Base-by-base conservation (phyloP, 164 flowering plant species). In the Hamamelis virginiana region DNA sequence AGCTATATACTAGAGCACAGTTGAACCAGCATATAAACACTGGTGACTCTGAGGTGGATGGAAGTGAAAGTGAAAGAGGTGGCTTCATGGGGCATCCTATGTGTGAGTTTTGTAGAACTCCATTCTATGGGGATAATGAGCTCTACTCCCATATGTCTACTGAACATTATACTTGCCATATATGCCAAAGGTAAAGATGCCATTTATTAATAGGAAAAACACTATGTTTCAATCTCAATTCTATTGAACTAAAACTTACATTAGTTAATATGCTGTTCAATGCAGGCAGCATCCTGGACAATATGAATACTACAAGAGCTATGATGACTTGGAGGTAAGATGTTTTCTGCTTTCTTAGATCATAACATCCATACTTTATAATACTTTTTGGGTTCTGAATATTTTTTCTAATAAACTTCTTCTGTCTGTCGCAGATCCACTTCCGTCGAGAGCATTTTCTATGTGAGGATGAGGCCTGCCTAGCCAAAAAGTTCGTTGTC, bases 91-190 rank as follows among this genome's bases (percentile, higher is more conserved):
- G 98, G 62, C 98, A 96, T 83, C 97, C 98, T 47, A 75, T 71
- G 74, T 96, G 99, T 80, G 97, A 91, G 59, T 93, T 93, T 69
- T 92, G 99, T 69, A 75, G 76, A 72, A 80, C 79, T 19, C 91
- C 98, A 11, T 92, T 89, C 69, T 96, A 96, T 81, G 98, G 97
- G 69, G 99, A 96, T 47, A 93, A 92, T 78, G 99, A 96, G 69
- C 82, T 92, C 45, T 95, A 91, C 70, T 25, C 84, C 3, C 98
- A 95, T 69, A 92, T 95, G 97, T 86, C 93, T 5, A 90, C 89
- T 1, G 99, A 92, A 72, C 99, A 95, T 70, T 96, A 75, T 73
- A 91, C 94, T 6, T 96, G 99, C 68, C 96, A 91, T 77, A 82
- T 96, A 64, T 91, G 99, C 78, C 96, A 89, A 84, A 86, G 98